Evolutionary conservation across 495 filamentous ascomycete genomes (phyloP), one percentile per base, ranked within the genome.

Genomic region (Hypomontagnella submonticulosa): DNA sequence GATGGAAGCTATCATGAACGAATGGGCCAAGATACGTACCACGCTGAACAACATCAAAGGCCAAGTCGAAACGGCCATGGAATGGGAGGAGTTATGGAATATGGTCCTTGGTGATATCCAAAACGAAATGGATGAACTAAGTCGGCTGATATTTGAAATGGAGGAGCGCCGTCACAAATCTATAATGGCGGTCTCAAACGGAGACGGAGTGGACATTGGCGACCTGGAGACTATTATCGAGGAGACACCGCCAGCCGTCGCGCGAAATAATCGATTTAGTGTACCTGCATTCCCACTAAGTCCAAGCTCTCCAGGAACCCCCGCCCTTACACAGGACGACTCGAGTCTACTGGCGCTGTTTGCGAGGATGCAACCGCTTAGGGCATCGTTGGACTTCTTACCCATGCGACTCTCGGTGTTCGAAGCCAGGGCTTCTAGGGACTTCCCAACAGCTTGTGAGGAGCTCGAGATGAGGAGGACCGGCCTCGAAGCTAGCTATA

Each of bases 1-100:
- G 75, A 97, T 97, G 89, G 93, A 97, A 62, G 78, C 77, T 12
- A 96, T 96, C 38, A 74, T 96, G 56, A 80, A 81, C n/a, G 90
- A 91, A 66, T 99, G 95, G 95, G 79, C 85, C 3, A 86, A 89
- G 62, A 90, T 97, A 57, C 88, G 90, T 67, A 80, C 72, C 12
- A 88, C 89, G 13, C 76, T 99, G 37, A 88, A 87, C 63, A 87
- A 78, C 32, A 88, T 97, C 47, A 96, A 97, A 71, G 85, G 85
- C 37, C 93, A 97, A 64, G 94, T 98, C 4, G 95, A 97, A 75
- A 83, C 97, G 48, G 95, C 95, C 6, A 93, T 97, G 92, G 95
- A 99, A 67, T 99, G 94, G 94, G 93, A 97, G 73, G 95, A 98
- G 78, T 81, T 99, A 16, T 97, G 94, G 93, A 91, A 90, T 66